These are phyloP conservation scores for Suhomyces bribrorum DNA, from an alignment of 1,139 yeast genomes.

Conservation along the genomic window DNA sequence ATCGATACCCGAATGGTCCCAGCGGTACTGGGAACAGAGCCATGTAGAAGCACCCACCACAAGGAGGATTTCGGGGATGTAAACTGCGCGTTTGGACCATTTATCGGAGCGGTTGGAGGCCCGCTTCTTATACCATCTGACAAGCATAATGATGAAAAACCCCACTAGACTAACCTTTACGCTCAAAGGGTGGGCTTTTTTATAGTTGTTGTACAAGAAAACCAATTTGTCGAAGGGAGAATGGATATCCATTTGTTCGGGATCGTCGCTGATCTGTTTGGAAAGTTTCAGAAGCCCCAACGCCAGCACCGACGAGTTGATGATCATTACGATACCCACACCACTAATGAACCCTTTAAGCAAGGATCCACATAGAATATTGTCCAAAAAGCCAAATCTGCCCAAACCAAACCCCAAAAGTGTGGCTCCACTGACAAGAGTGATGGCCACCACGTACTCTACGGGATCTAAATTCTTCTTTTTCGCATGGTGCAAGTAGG, in stretches of 20 bases:
- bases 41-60: constrained; percentile 67
- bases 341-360: constrained; percentile 89
- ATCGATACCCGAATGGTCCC: constrained; percentile 61
- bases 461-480: constrained; percentile 51
- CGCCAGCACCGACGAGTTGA: constrained; percentile 73
- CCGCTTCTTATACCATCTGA: constrained; percentile 45
- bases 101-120: constrained; percentile 19
- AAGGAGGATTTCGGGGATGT: constrained; percentile 80
- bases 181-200: constrained; percentile 53
- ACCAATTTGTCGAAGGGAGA: constrained; percentile 72
- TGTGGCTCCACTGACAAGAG: constrained; percentile 76
- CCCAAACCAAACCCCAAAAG: constrained; percentile 77
- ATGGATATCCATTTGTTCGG: constrained; percentile 57
- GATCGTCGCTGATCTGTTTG: constrained; percentile 35
- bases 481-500: constrained; percentile 53
- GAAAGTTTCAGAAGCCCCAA: constrained; percentile 58
- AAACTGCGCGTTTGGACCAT: constrained; percentile 37
- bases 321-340: constrained; percentile 88
- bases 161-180: constrained; percentile 52
- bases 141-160: constrained; percentile 42
- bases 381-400: constrained; percentile 85
- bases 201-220: constrained; percentile 48
- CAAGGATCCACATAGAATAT: constrained; percentile 78
- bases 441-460: constrained; percentile 69
- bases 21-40: constrained; percentile 53